Evolutionary conservation across 371 early-diverging fungal species (phyloP), one percentile per base, ranked within the genome.

Genomic region (Massospora cicadina): DNA sequence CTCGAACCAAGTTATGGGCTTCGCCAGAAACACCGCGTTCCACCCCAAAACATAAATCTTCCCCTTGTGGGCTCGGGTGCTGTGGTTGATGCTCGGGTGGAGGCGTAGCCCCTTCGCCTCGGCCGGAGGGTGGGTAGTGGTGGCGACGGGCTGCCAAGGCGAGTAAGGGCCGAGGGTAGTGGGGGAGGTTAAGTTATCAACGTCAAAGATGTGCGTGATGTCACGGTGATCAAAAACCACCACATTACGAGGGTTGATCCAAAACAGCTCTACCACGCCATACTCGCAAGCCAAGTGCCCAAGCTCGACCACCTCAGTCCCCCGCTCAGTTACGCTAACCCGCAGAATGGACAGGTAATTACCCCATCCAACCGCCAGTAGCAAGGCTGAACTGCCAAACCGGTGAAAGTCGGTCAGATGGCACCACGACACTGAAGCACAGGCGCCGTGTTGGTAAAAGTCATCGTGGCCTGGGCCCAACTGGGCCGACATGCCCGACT

Each of bases 361-460:
- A 29, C 81, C 81, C 83, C 83, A 84, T 0, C 80, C 76, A 64
- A 81, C 81, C 0, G 83, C 85, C 21, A 84, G 75, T 68, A 80
- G 70, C 0, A 83, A 83, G 64, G 79, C 80, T 33, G 75, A 69
- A n/a, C 72, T 65, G n/a, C 64, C 53, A 2, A 53, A 33, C 13
- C 69, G 67, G 21, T 56, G 32, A 0, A 70, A 73, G 30, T n/a
- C 58, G 21, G 21, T 70, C 31, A 7, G 31, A 21, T 26, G 60
- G 29, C 26, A 59, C 60, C 60, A 59, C 13, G 26, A 31, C 21
- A n/a, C 26, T 1, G 60, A 17, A 17, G 30, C n/a, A 43, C 54
- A 55, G 55, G 25, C 0, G 26, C 32, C 23, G 25, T 33, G 26
- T 32, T 30, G 27, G 43, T 58, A 60, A 28, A 30, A 62, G 32